These are phyloP conservation scores for Fusarium sororula DNA, from an alignment of 2,329 filamentous ascomycete species.

Conservation along the genomic window DNA sequence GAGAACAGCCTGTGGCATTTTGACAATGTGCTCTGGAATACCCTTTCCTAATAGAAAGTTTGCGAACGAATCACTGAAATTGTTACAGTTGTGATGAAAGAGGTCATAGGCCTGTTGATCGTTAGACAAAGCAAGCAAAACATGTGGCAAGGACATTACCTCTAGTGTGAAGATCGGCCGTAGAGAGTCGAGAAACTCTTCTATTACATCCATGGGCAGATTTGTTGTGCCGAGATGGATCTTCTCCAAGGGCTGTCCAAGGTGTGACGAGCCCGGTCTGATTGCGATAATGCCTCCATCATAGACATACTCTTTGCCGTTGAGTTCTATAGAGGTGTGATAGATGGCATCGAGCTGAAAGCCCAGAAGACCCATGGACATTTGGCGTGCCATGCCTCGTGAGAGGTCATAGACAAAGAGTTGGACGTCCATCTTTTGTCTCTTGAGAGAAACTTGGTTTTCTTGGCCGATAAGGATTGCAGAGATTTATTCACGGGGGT, in stretches of 20 bases:
- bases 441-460: not conserved
- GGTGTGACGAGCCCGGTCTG: constrained; percentile 82
- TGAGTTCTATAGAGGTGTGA: constrained; percentile 89
- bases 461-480: not conserved
- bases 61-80: constrained; percentile 92
- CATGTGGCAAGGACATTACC: constrained; percentile 52
- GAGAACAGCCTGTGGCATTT: constrained; percentile 85
- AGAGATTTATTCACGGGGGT: not conserved
- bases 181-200: constrained; percentile 88
- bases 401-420: constrained; percentile 84
- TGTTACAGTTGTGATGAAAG: constrained; percentile 95
- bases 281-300: constrained; percentile 88
- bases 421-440: constrained; percentile 72
- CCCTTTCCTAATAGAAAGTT: constrained; percentile 89
- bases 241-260: constrained; percentile 83
- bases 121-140: not conserved
- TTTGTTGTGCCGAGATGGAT: constrained; percentile 79
- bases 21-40: constrained; percentile 87
- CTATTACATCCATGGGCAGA: constrained; percentile 80
- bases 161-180: constrained; percentile 83
- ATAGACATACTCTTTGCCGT: constrained; percentile 88
- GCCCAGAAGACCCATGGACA: constrained; percentile 63
- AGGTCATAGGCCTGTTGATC: constrained; percentile 79
- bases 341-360: constrained; percentile 89
- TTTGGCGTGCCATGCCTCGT: constrained; percentile 62